A percentile compares a stretch with the other conserved stretches of the same genome.
phyloP scores from a whole-genome alignment of 108 stramenopile genomes.

The Nitzschia sp. region DNA sequence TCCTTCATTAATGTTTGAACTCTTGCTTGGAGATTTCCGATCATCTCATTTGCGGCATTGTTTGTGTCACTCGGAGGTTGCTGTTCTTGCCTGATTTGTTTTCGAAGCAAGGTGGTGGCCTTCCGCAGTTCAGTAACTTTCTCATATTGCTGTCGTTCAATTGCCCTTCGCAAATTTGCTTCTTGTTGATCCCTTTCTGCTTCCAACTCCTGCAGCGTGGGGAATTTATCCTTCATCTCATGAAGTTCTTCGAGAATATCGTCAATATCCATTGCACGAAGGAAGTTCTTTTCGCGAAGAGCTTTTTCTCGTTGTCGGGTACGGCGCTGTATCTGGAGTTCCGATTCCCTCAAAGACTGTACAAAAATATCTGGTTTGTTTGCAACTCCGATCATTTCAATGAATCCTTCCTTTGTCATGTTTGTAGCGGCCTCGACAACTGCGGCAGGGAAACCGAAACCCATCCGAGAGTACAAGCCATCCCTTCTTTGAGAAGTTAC shows the following conservation, averaged over 20 bases:
- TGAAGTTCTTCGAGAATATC: conserved; percentile 27
- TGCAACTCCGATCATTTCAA: conserved; percentile 25
- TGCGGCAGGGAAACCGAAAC: conserved; percentile 24
- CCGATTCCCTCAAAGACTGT: conserved; percentile 19
- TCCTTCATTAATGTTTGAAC: conserved; percentile 15
- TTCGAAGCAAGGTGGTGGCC: conserved; percentile 23
- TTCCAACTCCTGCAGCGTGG: conserved; percentile 28
- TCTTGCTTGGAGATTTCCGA: conserved; percentile 21
- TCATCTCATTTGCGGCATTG: background rate
- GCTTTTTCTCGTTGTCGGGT: background rate
- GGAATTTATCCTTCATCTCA: conserved; percentile 27
- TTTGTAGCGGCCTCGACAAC: conserved; percentile 11
- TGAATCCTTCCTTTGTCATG: conserved; percentile 19
- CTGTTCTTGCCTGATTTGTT: conserved; percentile 36
- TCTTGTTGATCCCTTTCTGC: conserved; percentile 27
- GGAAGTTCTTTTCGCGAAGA: conserved; percentile 26
- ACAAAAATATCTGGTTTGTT: conserved; percentile 29
- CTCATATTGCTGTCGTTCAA: conserved; percentile 23
- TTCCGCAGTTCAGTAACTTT: conserved; percentile 23
- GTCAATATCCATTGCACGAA: conserved; percentile 30
- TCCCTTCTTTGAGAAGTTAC: conserved; percentile 24
- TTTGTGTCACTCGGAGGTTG: background rate
- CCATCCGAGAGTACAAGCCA: conserved; percentile 28
- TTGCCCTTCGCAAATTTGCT: conserved; percentile 19
- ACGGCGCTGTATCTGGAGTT: conserved; percentile 11